These are phyloP conservation scores for Xerocomellus dryophilus DNA, from an alignment of 768 basidiomycete genomes.

Conservation along the genomic window DNA sequence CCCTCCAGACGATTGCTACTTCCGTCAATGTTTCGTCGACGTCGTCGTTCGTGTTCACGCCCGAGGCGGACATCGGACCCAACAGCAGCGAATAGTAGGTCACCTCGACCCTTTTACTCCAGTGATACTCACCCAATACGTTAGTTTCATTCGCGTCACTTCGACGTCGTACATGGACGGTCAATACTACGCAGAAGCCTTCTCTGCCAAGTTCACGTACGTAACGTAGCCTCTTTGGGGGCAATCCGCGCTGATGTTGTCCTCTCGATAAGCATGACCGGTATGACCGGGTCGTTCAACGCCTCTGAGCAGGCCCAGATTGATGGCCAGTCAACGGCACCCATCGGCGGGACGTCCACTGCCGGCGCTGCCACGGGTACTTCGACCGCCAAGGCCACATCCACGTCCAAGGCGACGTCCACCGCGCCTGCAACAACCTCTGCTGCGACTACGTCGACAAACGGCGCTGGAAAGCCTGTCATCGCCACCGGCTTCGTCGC, in stretches of 20 bases:
- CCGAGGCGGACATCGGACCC: conserved; percentile 51
- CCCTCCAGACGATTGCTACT: conserved; percentile 48
- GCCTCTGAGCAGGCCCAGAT: conserved; percentile 54
- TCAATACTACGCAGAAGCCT: conserved; percentile 61
- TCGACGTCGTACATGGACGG: conserved; percentile 56
- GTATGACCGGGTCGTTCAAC: conserved; percentile 73
- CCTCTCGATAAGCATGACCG: conserved; percentile 44
- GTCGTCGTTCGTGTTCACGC: conserved; percentile 48
- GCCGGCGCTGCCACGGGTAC: conserved; percentile 3
- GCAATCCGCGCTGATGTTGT: background rate
- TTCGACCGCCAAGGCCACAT: background rate
- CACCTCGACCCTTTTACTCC: background rate
- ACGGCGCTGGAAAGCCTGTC: conserved; percentile 23
- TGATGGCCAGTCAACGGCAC: conserved; percentile 55
- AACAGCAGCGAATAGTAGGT: conserved; percentile 55
- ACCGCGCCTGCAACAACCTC: background rate
- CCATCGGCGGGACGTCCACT: conserved; percentile 42
- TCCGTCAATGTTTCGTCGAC: conserved; percentile 52
- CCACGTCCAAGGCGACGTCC: background rate
- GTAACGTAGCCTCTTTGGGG: conserved; percentile 20
- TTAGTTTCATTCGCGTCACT: conserved; percentile 76
- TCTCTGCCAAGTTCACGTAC: conserved; percentile 77
- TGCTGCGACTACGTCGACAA: conserved; percentile 3
- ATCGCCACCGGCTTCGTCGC: conserved; percentile 25
- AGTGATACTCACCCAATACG: background rate